Base-by-base conservation (phyloP, 2,329 filamentous ascomycete species). In the Curvularia spicifera region DNA sequence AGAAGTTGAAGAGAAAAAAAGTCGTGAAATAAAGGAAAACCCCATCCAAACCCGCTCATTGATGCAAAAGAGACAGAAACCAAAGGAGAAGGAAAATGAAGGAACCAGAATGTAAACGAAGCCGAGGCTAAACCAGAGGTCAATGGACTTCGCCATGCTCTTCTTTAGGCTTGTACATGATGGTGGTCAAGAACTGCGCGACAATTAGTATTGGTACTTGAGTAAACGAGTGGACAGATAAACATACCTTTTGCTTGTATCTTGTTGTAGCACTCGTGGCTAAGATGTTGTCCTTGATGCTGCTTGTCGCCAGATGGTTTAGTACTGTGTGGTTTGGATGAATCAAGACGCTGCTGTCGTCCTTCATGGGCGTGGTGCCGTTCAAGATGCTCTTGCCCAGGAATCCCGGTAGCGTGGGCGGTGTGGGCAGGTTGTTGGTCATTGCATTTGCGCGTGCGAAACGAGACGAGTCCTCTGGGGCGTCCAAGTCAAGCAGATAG, bases 311-410 rank as follows among this genome's bases (percentile, higher is more conserved):
- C 67, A 99, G 82, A 77, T 99, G 95, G 68, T 99, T 99, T 63
- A 99, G 81, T 31, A 98, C 92, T 0, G 95, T 97, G 73, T 99
- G 94, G 71, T 98, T 99, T 13, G 95, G 95, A 85, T 97, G 94
- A 67, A 92, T 95, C 63, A 99, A 81, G 60, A 99, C 95, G 78
- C 93, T 97, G 77, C 94, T 97, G 78, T 99, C 95, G 75, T 99
- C 95, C 81, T 98, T 98, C 84, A 97, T 92, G 6, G 94, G 88
- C 26, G 91, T 93, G 2, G 88, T 89, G 48, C 91, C 91, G 76
- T 99, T 99, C 65, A 99, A 80, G 59, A 99, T 97, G 31, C 93
- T 95, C 80, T 97, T 97, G 67, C 90, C 91, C 49, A 99, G 81
- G 80, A 98, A 98, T 48, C 95, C 87, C 0, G 95, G 95, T 44